Evolutionary conservation across 257 asterid species (phyloP), one percentile per base, ranked within the genome.

Genomic region (Dorcoceras hygrometricum): DNA sequence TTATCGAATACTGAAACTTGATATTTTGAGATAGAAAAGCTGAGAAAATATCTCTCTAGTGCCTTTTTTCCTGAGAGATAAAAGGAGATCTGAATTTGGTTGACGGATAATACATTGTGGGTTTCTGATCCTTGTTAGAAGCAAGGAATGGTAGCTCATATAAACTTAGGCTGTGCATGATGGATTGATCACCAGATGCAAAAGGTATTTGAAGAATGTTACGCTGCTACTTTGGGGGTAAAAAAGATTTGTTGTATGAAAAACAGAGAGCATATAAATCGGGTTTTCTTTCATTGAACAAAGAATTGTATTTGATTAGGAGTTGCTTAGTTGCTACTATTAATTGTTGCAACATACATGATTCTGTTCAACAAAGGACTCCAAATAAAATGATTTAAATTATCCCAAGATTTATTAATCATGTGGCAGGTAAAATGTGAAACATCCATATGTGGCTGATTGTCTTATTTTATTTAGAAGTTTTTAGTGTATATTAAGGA

Each of bases 231-330:
- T 46, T 36, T 14, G 16, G 16, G 66, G 23, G 51, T n/a, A 24
- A 29, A 14, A 32, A 19, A 19, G 57, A 14, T 32, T 32, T 23
- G 56, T 14, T 29, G 59, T 55, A 6, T 63, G 16, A 60, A 23
- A 54, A 63, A 51, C 36, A 36, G 12, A 56, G 23, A 24, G 26
- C 23, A 62, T 59, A 25, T 46, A 66, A 60, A 50, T 43, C 19
- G 19, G 23, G 8, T 26, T 46, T 36, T 26, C 12, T 34, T 43
- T 32, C 43, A 46, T 26, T 60, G 69, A 43, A 68, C 70, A 50
- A 20, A 23, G 68, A 62, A 31, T 28, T 50, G 3, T 22, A 18
- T 62, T 71, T 63, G 58, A 46, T 19, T 8, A 3, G 23, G 32
- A 25, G 34, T 23, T 66, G 27, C 8, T 22, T 20, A 26, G 18